phyloP scores from a whole-genome alignment of 2,329 filamentous ascomycete genomes.

The Hypoxylon sp. region DNA sequence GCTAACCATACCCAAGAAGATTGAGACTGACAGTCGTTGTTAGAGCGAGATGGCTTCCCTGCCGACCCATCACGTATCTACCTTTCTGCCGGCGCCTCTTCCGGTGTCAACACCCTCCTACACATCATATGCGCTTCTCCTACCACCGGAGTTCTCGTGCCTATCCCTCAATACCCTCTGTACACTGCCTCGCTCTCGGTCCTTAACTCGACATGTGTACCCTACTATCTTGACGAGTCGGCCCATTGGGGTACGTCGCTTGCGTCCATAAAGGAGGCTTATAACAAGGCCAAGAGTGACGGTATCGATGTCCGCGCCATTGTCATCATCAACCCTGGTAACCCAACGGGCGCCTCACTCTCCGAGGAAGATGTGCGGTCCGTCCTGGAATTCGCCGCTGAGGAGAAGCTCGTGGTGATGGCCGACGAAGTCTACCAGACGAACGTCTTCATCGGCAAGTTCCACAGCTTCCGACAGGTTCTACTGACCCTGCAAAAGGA shows the following conservation, averaged over 20 bases:
- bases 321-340: constrained; percentile 98
- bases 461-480: constrained; percentile 94
- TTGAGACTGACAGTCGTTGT: constrained; percentile 35
- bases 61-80: constrained; percentile 87
- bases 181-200: constrained; percentile 94
- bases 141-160: constrained; percentile 87
- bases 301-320: constrained; percentile 92
- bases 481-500: constrained; percentile 85
- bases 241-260: constrained; percentile 91
- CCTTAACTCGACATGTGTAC: constrained; percentile 87
- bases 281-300: constrained; percentile 80
- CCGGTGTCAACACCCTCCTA: constrained; percentile 93
- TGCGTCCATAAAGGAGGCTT: constrained; percentile 79
- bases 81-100: constrained; percentile 91
- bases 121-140: constrained; percentile 86
- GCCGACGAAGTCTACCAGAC: constrained; percentile 99
- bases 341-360: constrained; percentile 93
- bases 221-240: constrained; percentile 92
- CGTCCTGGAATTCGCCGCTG: constrained; percentile 88
- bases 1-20: neutral
- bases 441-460: constrained; percentile 95
- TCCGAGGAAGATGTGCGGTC: constrained; percentile 82
- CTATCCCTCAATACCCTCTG: constrained; percentile 97
- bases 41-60: constrained; percentile 88
- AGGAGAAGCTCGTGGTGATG: constrained; percentile 89